Evolutionary conservation across 2,329 filamentous ascomycete species (phyloP).

Genomic region (Penicillium sp.): DNA sequence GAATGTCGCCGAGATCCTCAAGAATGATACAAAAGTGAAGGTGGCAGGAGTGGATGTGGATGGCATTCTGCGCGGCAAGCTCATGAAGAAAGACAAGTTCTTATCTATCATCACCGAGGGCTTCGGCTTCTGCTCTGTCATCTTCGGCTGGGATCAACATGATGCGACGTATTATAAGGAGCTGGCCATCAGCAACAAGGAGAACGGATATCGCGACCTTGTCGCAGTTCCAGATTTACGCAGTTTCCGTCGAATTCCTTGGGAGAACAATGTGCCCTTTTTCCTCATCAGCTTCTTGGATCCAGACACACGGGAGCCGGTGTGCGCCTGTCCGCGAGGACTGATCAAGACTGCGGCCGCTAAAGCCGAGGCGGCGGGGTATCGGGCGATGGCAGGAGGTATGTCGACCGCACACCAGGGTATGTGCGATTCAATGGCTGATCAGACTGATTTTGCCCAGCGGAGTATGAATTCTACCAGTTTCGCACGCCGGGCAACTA

Average conservation of each 20-base stretch:
- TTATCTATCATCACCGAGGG: slow-evolving; percentile 75
- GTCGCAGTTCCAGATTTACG: slow-evolving; percentile 76
- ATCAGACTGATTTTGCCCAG: slow-evolving; percentile 46
- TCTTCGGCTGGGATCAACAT: slow-evolving; percentile 98
- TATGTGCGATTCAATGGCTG: slow-evolving; percentile 9
- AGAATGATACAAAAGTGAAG: slow-evolving; percentile 76
- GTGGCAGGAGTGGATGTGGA: slow-evolving; percentile 86
- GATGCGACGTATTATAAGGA: slow-evolving; percentile 85
- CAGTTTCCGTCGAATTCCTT: slow-evolving; percentile 80
- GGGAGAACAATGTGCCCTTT: slow-evolving; percentile 84
- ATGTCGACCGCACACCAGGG: slow-evolving; percentile 34
- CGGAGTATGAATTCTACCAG: slow-evolving; percentile 94
- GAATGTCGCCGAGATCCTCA: slow-evolving; percentile 65
- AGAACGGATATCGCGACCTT: slow-evolving; percentile 85
- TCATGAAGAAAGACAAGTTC: slow-evolving; percentile 92
- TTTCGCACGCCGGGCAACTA: slow-evolving; percentile 66
- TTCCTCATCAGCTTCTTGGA: slow-evolving; percentile 83
- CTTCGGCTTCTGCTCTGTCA: slow-evolving; percentile 91
- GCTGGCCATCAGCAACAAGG: slow-evolving; percentile 81
- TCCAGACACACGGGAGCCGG: slow-evolving; percentile 68
- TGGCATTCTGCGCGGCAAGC: slow-evolving; percentile 81
- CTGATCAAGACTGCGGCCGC: slow-evolving; percentile 67
- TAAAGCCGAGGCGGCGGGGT: slow-evolving; percentile 68
- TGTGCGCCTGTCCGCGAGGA: slow-evolving; percentile 77
- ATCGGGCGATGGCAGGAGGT: slow-evolving; percentile 88